Conservation (phyloP, 179 eudicot species). For the Silene vulgaris region DNA sequence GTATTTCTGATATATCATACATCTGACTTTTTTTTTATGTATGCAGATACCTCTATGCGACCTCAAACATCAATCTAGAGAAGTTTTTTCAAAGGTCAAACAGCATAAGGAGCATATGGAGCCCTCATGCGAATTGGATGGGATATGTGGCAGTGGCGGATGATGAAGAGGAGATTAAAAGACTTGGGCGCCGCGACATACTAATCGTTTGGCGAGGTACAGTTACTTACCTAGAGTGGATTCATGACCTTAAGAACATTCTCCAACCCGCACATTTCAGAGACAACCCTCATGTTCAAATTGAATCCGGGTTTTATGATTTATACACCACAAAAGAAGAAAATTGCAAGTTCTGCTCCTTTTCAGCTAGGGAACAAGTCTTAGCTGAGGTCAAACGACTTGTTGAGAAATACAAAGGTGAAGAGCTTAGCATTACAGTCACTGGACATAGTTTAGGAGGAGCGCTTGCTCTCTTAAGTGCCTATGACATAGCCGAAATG, state of each 20-base stretch:
- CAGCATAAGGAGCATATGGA: conserved; percentile 57
- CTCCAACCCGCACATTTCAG: conserved; percentile 60
- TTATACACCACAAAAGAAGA: conserved; percentile 63
- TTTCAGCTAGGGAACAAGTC: conserved; percentile 72
- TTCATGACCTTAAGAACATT: conserved; percentile 66
- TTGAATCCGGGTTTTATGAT: conserved; percentile 76
- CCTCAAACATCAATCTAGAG: conserved; percentile 73
- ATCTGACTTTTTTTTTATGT: too few relatives aligned
- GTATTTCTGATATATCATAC: neutral
- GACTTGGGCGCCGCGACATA: conserved; percentile 72
- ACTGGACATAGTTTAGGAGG: conserved; percentile 82
- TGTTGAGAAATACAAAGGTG: conserved; percentile 42
- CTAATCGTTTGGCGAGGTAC: conserved; percentile 82
- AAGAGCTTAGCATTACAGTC: conserved; percentile 59
- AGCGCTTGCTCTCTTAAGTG: conserved; percentile 54
- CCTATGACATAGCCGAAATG: conserved; percentile 74
- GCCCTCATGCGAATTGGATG: conserved; percentile 88
- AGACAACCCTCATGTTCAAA: conserved; percentile 51
- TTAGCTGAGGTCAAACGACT: conserved; percentile 53
- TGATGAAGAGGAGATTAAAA: conserved; percentile 43
- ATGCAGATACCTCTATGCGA: conserved; percentile 58
- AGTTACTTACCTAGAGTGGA: conserved; percentile 77
- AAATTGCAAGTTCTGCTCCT: conserved; percentile 51
- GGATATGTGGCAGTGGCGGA: conserved; percentile 68
- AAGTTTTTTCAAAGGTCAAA: conserved; percentile 67